These are phyloP conservation scores for Pythium rishiriense DNA, from an alignment of 352 stramenopile species.

Conservation along the genomic window DNA sequence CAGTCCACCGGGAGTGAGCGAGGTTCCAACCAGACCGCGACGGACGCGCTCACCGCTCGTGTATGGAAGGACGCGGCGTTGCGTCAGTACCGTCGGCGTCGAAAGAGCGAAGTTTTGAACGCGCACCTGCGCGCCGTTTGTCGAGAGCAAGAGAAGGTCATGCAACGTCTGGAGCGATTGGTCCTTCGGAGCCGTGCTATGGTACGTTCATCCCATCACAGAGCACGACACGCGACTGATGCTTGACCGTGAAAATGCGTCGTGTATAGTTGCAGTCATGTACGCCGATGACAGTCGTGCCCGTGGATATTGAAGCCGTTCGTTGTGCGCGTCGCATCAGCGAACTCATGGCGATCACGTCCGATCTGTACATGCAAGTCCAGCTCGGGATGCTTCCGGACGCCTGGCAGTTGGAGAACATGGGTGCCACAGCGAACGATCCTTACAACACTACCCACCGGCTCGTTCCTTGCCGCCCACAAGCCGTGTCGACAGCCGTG, in stretches of 20 bases:
- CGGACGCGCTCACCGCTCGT: too few species aligned
- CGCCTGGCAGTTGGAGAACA: not conserved
- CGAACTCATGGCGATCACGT: slow-evolving; percentile 2
- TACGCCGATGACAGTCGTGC: not conserved
- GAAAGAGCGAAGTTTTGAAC: slow-evolving; percentile 14
- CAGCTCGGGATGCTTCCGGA: not conserved
- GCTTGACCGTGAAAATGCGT: not conserved
- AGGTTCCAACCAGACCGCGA: not conserved
- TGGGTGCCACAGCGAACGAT: not conserved
- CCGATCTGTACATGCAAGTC: slow-evolving; percentile 3
- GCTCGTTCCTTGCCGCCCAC: slow-evolving; percentile 3
- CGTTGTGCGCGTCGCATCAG: slow-evolving; percentile 5
- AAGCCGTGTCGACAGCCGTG: not conserved
- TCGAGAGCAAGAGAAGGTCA: slow-evolving; percentile 4
- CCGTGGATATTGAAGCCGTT: slow-evolving; percentile 1
- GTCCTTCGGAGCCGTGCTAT: slow-evolving; percentile 3
- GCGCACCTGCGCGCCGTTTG: not conserved
- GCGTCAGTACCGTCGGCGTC: slow-evolving; percentile 12
- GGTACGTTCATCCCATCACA: not conserved
- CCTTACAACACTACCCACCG: not conserved
- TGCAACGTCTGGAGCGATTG: slow-evolving; percentile 3
- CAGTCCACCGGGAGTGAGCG: not conserved
- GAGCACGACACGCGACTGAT: too few species aligned
- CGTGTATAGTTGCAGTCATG: not conserved
- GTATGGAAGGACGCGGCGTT: slow-evolving; percentile 8